A percentile compares a stretch with the other conserved stretches of the same genome.
These are phyloP conservation scores for Cladosporium velox DNA, from an alignment of 2,329 filamentous ascomycete species.

Conservation along the genomic window DNA sequence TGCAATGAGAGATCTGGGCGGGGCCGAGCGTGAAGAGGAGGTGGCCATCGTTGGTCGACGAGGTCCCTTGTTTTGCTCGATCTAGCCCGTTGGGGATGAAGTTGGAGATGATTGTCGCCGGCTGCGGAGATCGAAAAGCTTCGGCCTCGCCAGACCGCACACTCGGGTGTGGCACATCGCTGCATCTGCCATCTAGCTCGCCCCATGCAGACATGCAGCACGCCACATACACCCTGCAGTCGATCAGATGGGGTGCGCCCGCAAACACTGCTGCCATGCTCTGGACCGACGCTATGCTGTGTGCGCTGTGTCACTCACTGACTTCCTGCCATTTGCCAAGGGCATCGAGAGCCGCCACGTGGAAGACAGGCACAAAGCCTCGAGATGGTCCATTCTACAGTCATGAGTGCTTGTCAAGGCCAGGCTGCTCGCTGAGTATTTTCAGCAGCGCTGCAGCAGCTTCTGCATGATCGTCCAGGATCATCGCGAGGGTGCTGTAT, in stretches of 20 bases:
- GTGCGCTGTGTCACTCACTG: neutral
- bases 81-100: neutral
- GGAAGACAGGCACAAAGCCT: neutral
- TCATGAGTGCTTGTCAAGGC: neutral
- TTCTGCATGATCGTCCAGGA: neutral
- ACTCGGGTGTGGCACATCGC: slow-evolving; percentile 4
- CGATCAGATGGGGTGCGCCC: neutral
- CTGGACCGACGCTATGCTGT: neutral
- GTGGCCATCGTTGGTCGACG: neutral
- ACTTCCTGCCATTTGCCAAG: neutral
- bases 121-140: neutral
- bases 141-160: neutral
- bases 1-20: neutral
- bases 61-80: neutral
- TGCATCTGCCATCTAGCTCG: neutral
- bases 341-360: slow-evolving; percentile 12
- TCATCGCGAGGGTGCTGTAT: neutral
- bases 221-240: slow-evolving; percentile 3
- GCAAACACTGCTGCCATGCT: neutral
- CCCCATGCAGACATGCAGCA: slow-evolving; percentile 2
- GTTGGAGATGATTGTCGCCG: neutral
- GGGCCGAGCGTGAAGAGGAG: slow-evolving; percentile 3
- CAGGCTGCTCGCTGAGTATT: neutral
- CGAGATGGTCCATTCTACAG: neutral
- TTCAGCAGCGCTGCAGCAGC: neutral